Conservation (phyloP, 176 grass and related monocot species). For the Lolium rigidum region DNA sequence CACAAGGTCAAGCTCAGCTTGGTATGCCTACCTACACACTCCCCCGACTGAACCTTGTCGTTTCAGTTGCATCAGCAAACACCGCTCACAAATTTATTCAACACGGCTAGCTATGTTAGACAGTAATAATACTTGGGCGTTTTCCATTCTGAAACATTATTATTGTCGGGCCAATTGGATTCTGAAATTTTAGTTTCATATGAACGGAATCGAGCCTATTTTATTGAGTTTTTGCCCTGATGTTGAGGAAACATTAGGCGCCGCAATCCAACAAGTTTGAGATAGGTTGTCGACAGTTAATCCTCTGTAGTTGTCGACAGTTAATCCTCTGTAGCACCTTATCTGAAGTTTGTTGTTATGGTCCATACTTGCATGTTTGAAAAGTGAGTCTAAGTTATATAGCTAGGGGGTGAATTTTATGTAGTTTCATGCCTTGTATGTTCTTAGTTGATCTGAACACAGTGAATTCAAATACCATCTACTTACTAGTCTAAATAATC, state of each 20-base stretch:
- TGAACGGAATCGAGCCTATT: neutral
- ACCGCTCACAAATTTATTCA: too few species aligned
- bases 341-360: neutral
- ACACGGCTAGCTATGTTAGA: neutral
- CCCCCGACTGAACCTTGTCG: neutral
- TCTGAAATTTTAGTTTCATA: neutral
- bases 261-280: neutral
- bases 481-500: neutral
- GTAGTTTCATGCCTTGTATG: neutral
- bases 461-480: neutral
- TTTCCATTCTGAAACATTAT: neutral
- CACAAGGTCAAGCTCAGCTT: conserved; percentile 85
- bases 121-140: neutral
- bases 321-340: neutral
- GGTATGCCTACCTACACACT: conserved; percentile 44
- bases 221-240: neutral
- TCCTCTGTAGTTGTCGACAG: neutral
- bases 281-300: neutral
- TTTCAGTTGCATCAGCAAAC: neutral
- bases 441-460: conserved; percentile 11
- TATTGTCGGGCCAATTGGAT: neutral
- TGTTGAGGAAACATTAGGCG: neutral
- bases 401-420: neutral
- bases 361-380: neutral
- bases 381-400: neutral